A percentile compares a stretch with the other conserved stretches of the same genome.
These are phyloP conservation scores for Penicillium occitanis DNA, from an alignment of 2,329 filamentous ascomycete species.

Conservation along the genomic window DNA sequence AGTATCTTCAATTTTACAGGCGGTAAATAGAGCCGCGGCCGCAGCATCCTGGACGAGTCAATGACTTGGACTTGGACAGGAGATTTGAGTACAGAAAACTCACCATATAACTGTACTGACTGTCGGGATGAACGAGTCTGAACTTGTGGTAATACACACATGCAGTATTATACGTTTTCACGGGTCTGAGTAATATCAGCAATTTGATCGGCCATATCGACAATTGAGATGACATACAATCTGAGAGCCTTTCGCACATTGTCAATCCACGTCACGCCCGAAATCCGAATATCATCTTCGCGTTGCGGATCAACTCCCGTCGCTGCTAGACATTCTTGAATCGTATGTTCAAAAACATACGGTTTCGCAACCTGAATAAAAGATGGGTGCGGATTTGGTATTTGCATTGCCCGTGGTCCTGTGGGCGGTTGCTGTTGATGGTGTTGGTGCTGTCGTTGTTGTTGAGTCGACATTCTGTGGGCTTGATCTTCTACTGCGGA, in stretches of 20 bases:
- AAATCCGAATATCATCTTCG: conserved; percentile 77
- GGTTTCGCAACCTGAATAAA: conserved; percentile 67
- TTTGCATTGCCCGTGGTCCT: conserved; percentile 19
- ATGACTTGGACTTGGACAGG: neutral
- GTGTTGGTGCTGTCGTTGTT: conserved; percentile 3
- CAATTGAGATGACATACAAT: conserved; percentile 54
- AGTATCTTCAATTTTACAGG: conserved; percentile 97
- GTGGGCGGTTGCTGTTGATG: conserved; percentile 14
- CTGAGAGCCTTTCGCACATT: conserved; percentile 75
- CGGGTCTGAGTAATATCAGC: conserved; percentile 59
- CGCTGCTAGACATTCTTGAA: conserved; percentile 69
- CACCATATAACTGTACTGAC: conserved; percentile 73
- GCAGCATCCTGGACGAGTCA: conserved; percentile 67
- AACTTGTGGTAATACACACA: conserved; percentile 94
- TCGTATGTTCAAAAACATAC: conserved; percentile 78
- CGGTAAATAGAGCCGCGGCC: conserved; percentile 82
- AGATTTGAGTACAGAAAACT: conserved; percentile 22
- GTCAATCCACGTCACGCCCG: conserved; percentile 87
- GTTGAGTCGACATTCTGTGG: conserved; percentile 10
- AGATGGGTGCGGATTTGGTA: conserved; percentile 57
- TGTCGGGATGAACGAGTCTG: conserved; percentile 78
- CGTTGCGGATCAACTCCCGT: conserved; percentile 72
- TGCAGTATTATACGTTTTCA: conserved; percentile 89
- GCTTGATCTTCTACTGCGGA: conserved; percentile 7
- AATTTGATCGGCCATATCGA: neutral